Evolutionary conservation across 1,139 yeast genomes (phyloP).

Genomic region (Yamadazyma mexicana): DNA sequence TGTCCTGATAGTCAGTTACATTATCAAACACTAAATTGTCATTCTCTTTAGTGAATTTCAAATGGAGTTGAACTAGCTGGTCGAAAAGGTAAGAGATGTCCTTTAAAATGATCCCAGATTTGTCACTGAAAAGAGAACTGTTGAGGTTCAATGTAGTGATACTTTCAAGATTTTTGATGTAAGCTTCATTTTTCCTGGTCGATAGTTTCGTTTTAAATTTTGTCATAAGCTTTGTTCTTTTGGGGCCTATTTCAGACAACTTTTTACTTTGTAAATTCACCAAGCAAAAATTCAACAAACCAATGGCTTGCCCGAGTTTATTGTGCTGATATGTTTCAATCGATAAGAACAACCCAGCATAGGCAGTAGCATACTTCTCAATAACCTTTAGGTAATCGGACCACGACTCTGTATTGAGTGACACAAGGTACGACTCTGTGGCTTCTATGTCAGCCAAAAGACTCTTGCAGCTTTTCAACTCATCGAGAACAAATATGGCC

Average conservation of each 20-base stretch:
- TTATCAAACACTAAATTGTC: conserved; percentile 40
- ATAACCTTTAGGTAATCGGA: conserved; percentile 31
- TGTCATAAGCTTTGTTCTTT: conserved; percentile 15
- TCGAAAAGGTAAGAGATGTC: conserved; percentile 43
- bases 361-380: conserved; percentile 39
- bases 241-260: conserved; percentile 16
- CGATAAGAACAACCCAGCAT: conserved; percentile 44
- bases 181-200: conserved; percentile 30
- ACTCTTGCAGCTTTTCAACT: conserved; percentile 24
- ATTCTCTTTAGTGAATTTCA: conserved; percentile 45
- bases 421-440: conserved; percentile 14
- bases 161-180: conserved; percentile 34
- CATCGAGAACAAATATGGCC: conserved; percentile 39
- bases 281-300: conserved; percentile 39
- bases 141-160: conserved; percentile 37
- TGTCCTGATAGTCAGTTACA: conserved; percentile 38
- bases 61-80: conserved; percentile 35
- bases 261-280: conserved; percentile 41
- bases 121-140: conserved; percentile 35
- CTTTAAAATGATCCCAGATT: conserved; percentile 36
- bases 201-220: conserved; percentile 29
- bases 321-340: conserved; percentile 44
- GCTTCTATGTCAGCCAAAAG: conserved; percentile 17
- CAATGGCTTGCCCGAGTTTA: conserved; percentile 44
- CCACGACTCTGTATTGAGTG: conserved; percentile 25